phyloP scores from a whole-genome alignment of 2,329 filamentous ascomycete genomes.

The Dactylonectria macrodidyma region DNA sequence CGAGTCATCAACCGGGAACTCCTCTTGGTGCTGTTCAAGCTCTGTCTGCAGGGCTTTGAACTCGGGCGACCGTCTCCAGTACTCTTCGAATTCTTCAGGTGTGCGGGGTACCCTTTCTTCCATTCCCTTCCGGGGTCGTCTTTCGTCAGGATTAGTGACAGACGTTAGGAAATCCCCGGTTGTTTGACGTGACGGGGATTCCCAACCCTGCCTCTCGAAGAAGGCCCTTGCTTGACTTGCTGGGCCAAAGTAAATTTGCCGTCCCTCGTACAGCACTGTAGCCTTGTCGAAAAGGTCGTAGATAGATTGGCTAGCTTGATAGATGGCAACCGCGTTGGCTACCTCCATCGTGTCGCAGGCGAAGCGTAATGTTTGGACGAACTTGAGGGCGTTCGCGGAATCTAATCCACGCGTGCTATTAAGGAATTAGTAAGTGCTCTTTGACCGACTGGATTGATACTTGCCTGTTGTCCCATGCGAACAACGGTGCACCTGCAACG shows the following conservation, averaged over 20 bases:
- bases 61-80: constrained; percentile 61
- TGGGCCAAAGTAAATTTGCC: constrained; percentile 81
- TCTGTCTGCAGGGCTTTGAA: constrained; percentile 39
- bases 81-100: constrained; percentile 74
- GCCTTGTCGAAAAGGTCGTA: constrained; percentile 84
- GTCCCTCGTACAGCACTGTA: constrained; percentile 80
- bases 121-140: constrained; percentile 64
- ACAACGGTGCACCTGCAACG: constrained; percentile 70
- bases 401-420: constrained; percentile 76
- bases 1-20: constrained; percentile 65
- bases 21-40: constrained; percentile 53
- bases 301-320: constrained; percentile 77
- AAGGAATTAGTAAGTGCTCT: constrained; percentile 36
- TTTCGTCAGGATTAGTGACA: constrained; percentile 75
- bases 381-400: constrained; percentile 79
- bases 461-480: constrained; percentile 63
- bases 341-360: constrained; percentile 74
- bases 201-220: constrained; percentile 78
- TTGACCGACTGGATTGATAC: background rate
- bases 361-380: constrained; percentile 75
- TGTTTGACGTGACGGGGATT: constrained; percentile 76
- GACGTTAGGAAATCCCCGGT: constrained; percentile 78
- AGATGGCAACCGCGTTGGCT: constrained; percentile 76
- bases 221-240: constrained; percentile 71
- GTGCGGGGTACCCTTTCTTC: constrained; percentile 74